Evolutionary conservation across 1,284 basidiomycete species (phyloP), one percentile per base, ranked within the genome.

Genomic region (Malassezia slooffiae): DNA sequence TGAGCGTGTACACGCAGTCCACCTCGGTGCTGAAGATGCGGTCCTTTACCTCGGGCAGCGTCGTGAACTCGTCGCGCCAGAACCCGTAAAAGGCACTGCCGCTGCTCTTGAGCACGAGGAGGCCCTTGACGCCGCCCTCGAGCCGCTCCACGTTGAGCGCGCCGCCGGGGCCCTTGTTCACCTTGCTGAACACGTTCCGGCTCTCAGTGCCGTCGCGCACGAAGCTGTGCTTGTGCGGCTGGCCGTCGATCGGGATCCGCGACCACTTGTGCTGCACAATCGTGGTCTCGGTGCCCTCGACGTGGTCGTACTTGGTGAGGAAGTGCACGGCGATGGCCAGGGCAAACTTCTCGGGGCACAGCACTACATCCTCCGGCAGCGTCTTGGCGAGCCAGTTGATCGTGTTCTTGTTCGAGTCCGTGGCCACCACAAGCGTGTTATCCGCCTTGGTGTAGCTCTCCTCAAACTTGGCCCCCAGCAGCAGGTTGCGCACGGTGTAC

Each of bases 131-230:
- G n/a, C 56, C 55, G 28, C 47, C 53, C 21, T 57, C 41, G 38
- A 63, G 50, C 16, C 52, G 40, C 3, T 46, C 41, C 22, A 58
- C 41, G 5, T 42, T 26, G 12, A 71, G 50, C 32, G 55, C 42
- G 40, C 43, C 60, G 83, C 83, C 27, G 36, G 37, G 34, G 34
- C 48, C 35, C 37, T 32, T 38, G 38, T 80, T 82, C 57, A 79
- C 76, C n/a, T n/a, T n/a, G 26, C 79, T 80, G 16, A 77, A 77
- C 5, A 81, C 77, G 16, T 80, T 69, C 10, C 80, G 75, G 74
- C 85, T 90, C 67, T 95, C 89, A 7, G 90, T 85, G 1, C 90
- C 90, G 58, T 95, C 85, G 23, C 89, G 76, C 41, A 79, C 75
- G 71, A 93, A 96, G 17, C 85, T 78, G 70, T 90, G 85, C 29